phyloP scores from a whole-genome alignment of 2,329 filamentous ascomycete genomes.

The Pseudogymnoascus sp. region DNA sequence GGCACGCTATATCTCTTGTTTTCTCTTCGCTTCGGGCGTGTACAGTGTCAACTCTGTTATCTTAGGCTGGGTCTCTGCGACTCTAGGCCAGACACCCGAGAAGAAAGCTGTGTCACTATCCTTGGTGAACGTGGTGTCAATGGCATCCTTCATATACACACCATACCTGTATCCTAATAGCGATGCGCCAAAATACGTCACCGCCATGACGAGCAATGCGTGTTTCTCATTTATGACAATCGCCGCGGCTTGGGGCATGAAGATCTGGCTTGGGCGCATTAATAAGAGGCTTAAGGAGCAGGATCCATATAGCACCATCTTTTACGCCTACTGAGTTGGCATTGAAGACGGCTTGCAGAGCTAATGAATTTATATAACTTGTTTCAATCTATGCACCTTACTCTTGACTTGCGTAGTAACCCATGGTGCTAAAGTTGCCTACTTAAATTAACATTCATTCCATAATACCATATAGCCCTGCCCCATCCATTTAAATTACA shows the following conservation, averaged over 20 bases:
- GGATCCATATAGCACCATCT: background rate
- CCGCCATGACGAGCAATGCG: slow-evolving; percentile 25
- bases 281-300: slow-evolving; percentile 25
- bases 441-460: background rate
- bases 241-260: slow-evolving; percentile 29
- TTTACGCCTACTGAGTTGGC: background rate
- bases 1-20: slow-evolving; percentile 18
- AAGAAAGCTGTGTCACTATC: slow-evolving; percentile 33
- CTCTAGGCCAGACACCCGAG: slow-evolving; percentile 34
- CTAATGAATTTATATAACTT: background rate
- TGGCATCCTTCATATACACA: slow-evolving; percentile 34
- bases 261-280: slow-evolving; percentile 27
- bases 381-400: background rate
- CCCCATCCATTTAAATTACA: background rate
- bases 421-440: background rate
- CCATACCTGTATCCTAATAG: slow-evolving; percentile 34
- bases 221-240: slow-evolving; percentile 28
- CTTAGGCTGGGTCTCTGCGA: slow-evolving; percentile 22
- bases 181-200: slow-evolving; percentile 31
- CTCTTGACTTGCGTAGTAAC: background rate
- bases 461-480: background rate
- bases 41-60: slow-evolving; percentile 19
- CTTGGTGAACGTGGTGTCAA: slow-evolving; percentile 34
- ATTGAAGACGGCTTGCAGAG: background rate
- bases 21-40: slow-evolving; percentile 17